Base-by-base conservation (phyloP, 371 early-diverging fungal genomes). In the Saksenaea vasiformis region DNA sequence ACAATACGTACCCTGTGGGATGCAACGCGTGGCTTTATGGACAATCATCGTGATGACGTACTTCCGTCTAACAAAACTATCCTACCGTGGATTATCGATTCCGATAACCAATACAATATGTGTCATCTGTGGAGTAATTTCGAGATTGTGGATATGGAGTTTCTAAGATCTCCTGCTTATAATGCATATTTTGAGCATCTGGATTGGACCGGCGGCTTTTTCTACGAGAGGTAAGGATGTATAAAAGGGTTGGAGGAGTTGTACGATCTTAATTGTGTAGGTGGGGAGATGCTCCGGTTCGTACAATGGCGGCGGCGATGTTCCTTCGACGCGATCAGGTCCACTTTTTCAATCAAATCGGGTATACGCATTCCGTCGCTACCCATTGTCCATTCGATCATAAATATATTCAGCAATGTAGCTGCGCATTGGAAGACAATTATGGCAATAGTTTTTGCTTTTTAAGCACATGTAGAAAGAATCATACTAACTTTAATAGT, bases 311-410 rank as follows among this genome's bases (percentile, higher is more conserved):
- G 0, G 92, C 90, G 1, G 90, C 90, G 2, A 64, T 98, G 70
- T 86, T 95, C 77, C 75, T 97, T 28, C 73, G 80, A 19, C 87
- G 82, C 62, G 75, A 82, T 28, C 82, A 94, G 77, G 79, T 97
- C 34, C 95, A 95, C 63, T 96, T 92, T 71, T 97, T 97, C 67
- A 91, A 95, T 65, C 85, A 91, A 28, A 89, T 95, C 36, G 95
- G 94, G 0, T 93, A 91, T 69, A 72, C 81, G 19, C 92, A 92
- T 69, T 85, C 78, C n/a, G 67, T 70, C 19, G 85, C 85, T 4
- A 54, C 56, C 3, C 81, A 78, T 58, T 80, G 81, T 27, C 81
- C 81, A 13, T 67, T 72, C 13, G 60, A 61, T 55, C 54, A 61
- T 15, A 44, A 64, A 17, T 59, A 67, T 36, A 41, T 67, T 38